Base-by-base conservation (phyloP, 2,329 filamentous ascomycete species). In the Pseudogymnoascus sp. region DNA sequence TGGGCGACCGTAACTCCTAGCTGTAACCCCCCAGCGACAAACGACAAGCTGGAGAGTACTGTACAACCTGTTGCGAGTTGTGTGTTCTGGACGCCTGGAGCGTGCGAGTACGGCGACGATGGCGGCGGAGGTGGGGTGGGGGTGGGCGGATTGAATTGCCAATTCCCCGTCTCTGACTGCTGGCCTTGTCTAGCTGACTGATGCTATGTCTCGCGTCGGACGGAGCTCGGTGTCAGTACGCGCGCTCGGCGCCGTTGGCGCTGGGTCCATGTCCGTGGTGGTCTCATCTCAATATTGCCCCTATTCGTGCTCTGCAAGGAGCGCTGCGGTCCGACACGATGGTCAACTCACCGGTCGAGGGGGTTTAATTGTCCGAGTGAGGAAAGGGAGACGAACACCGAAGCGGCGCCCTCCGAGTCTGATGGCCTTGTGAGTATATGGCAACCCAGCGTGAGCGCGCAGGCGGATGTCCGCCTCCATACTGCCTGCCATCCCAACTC, bases 71-170 rank as follows among this genome's bases (percentile, higher is more conserved):
- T 22, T 22, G 22, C 22, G 22, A 22, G 22, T 2, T 2, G 22
- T 22, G n/a, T 50, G 43, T n/a, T 50, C 43, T 50, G 43, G 43
- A 54, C 43, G 43, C 43, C 43, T 50, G 43, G 43, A 16, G 41
- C 41, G 41, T 50, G 41, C 41, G 41, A 30, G 41, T 50, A 11
- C 41, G 41, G 7, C 7, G 12, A 37, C 38, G 38, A 32, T 7
- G 22, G 22, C 22, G 22, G 22, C 22, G 22, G 22, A 22, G 22
- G 30, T 32, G 30, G 30, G 9, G 30, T 32, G 6, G 6, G 6
- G 30, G 30, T 6, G 6, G 30, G 30, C 9, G 6, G 30, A 9
- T 32, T 32, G 9, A 22, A 54, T 54, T 54, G 18, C 4, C 47
- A 54, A 54, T 54, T 28, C 47, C 25, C 43, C 43, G 25, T 30